Evolutionary conservation across 306 rosid genomes (phyloP).

Genomic region (Sophora flavescens): DNA sequence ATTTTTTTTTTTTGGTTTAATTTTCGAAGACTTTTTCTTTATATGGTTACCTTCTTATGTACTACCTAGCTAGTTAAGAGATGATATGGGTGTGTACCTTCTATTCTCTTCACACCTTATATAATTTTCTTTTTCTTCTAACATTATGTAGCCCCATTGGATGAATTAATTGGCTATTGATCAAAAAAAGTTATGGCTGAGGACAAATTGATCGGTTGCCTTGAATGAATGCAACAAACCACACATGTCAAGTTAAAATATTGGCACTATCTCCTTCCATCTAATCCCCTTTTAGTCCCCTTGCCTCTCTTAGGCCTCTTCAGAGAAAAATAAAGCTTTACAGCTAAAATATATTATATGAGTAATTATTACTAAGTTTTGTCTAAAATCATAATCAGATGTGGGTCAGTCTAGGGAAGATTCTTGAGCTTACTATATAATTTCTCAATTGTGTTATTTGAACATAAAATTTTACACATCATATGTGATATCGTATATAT

Average conservation of each 20-base stretch:
- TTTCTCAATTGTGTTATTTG: neutral
- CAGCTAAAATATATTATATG: constrained; percentile 46
- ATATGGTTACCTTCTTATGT: constrained; percentile 18
- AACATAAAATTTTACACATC: too few species aligned
- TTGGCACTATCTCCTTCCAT: constrained; percentile 55
- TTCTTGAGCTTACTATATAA: constrained; percentile 24
- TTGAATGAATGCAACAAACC: constrained; percentile 68
- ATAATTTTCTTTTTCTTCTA: neutral
- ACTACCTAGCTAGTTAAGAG: constrained; percentile 4
- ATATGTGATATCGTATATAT: too few species aligned
- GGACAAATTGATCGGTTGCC: constrained; percentile 64
- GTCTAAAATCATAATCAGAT: constrained; percentile 15
- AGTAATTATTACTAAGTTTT: neutral
- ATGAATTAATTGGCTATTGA: constrained; percentile 40
- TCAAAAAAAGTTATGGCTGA: constrained; percentile 46
- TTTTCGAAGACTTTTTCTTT: neutral
- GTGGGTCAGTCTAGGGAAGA: constrained; percentile 13
- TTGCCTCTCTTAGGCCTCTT: constrained; percentile 46
- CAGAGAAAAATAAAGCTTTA: constrained; percentile 1
- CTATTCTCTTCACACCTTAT: constrained; percentile 16
- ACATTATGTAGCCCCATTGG: constrained; percentile 4
- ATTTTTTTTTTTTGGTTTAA: neutral
- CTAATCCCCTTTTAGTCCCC: constrained; percentile 65
- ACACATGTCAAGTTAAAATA: constrained; percentile 53
- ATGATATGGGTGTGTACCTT: constrained; percentile 44